phyloP scores from a whole-genome alignment of 768 basidiomycete genomes.

The Rhodotorula diobovata region DNA sequence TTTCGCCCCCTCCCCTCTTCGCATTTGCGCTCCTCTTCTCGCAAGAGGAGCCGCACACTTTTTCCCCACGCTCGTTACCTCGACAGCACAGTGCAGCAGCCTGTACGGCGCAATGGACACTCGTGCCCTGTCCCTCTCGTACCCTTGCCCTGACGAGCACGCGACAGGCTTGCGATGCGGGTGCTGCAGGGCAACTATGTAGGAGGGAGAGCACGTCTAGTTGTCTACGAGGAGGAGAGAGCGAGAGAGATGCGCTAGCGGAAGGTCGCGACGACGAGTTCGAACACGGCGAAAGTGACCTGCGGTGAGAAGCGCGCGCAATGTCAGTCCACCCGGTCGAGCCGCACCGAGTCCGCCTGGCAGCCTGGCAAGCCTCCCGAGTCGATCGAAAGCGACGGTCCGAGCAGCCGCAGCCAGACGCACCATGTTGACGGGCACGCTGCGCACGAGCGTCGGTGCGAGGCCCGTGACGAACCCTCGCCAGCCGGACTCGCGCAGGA shows the following conservation, averaged over 20 bases:
- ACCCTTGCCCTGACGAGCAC: too few relatives aligned
- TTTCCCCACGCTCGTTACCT: too few relatives aligned
- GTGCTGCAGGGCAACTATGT: not conserved
- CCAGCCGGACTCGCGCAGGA: constrained; percentile 63
- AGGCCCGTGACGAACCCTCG: constrained; percentile 72
- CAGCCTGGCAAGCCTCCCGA: not conserved
- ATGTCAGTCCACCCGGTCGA: not conserved
- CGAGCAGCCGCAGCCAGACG: not conserved
- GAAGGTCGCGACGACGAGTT: constrained; percentile 45
- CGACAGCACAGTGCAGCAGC: not conserved
- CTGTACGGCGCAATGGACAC: not conserved
- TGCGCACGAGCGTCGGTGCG: constrained; percentile 75
- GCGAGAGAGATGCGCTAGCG: too few relatives aligned
- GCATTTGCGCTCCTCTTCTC: not conserved
- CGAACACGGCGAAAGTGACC: constrained; percentile 72
- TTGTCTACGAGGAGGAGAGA: not conserved
- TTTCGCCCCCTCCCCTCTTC: not conserved
- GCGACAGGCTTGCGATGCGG: too few relatives aligned
- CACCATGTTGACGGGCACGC: constrained; percentile 67
- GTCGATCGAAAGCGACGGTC: too few relatives aligned
- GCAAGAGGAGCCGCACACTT: too few relatives aligned
- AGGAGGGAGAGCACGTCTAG: not conserved
- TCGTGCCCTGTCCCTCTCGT: not conserved
- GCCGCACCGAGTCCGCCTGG: not conserved
- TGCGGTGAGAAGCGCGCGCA: not conserved